Conservation (phyloP, 1,284 basidiomycete genomes). For the Irpex lacteus region DNA sequence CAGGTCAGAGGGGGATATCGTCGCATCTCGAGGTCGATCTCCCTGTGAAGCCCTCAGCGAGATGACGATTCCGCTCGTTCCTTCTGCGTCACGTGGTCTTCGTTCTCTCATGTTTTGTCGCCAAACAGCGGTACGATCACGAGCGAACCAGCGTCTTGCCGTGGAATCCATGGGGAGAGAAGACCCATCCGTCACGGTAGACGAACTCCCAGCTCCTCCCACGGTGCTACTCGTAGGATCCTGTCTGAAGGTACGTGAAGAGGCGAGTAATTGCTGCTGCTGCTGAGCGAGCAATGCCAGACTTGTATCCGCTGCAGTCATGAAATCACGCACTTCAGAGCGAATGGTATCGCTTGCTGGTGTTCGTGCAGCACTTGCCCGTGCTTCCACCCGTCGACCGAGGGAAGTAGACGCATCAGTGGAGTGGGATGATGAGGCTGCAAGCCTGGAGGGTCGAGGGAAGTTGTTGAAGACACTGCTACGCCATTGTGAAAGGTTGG, state of each 20-base stretch:
- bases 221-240: not conserved
- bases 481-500: not conserved
- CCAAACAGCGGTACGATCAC: slow-evolving; percentile 8
- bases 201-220: not conserved
- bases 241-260: slow-evolving; percentile 7
- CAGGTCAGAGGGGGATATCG: not conserved
- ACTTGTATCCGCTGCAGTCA: not conserved
- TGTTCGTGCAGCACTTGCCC: slow-evolving; percentile 12
- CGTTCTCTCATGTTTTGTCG: slow-evolving; percentile 9
- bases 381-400: slow-evolving; percentile 26
- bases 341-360: not conserved
- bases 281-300: slow-evolving; percentile 7
- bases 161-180: not conserved
- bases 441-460: slow-evolving; percentile 1
- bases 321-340: not conserved
- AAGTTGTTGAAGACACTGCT: not conserved
- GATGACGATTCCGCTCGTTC: not conserved
- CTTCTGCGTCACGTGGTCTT: slow-evolving; percentile 1
- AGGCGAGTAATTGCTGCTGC: slow-evolving; percentile 5
- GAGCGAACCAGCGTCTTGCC: slow-evolving; percentile 2
- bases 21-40: not conserved
- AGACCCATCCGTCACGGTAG: not conserved
- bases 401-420: slow-evolving; percentile 22
- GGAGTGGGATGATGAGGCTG: slow-evolving; percentile 1
- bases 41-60: not conserved